Evolutionary conservation across 225 moss, liverwort and hornwort species (phyloP), one percentile per base, ranked within the genome.

Genomic region (Polytrichum formosum): DNA sequence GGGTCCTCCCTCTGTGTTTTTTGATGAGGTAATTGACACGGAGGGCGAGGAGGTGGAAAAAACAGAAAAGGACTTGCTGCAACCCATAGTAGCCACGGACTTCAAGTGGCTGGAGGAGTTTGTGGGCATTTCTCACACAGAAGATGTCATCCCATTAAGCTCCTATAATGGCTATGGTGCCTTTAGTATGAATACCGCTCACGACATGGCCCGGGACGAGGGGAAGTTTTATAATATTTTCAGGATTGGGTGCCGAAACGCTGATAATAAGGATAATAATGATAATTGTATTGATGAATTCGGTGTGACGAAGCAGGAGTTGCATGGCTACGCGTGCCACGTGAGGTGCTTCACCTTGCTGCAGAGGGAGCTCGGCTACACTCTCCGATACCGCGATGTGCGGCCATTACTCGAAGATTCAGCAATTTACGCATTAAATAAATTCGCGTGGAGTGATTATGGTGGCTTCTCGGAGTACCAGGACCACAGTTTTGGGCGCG

Each of bases 41-140:
- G 46, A 46, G 13, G 46, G 46, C 4, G 46, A 46, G 46, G 46
- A 46, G 46, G 46, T 13, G 46, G 13, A 16, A 3, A 16, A 64
- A 25, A 1, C 53, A 27, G 72, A 64, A 7, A 54, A 54, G 20
- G 18, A 37, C 9, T 28, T 0, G 6, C 26, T 66, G 5, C 26
- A 18, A 17, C 56, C 37, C 22, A 16, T 16, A 46, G 55, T 6
- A 16, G 18, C 59, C 18, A 19, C 23, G n/a, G 66, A 35, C 19
- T 23, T 35, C 56, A 58, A 66, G 67, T 74, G 74, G 67, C 74
- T 74, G 67, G 53, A 53, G 28, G 46, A 67, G 26, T 33, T 20
- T 4, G 28, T 67, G 5, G 74, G 74, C 19, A 67, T 74, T 23
- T 56, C 59, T 13, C 60, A 46, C 9, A 61, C 26, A 46, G 74